A percentile compares a stretch with the other conserved stretches of the same genome.
These are phyloP conservation scores for Emydomyces testavorans DNA, from an alignment of 2,329 filamentous ascomycete species.

Conservation along the genomic window DNA sequence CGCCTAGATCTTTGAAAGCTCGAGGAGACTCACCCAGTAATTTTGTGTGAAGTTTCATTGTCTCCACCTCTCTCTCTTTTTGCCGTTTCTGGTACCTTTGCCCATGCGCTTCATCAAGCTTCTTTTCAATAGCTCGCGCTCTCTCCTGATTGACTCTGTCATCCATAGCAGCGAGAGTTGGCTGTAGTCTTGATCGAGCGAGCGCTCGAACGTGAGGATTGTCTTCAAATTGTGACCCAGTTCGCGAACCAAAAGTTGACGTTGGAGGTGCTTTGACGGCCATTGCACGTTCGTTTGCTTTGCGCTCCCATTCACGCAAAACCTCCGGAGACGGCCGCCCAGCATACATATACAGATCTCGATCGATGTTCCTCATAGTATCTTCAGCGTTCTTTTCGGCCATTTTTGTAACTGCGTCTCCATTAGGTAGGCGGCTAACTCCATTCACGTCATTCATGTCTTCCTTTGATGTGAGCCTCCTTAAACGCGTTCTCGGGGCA, in stretches of 20 bases:
- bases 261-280: slow-evolving; percentile 6
- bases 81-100: neutral
- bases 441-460: neutral
- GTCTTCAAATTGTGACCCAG: slow-evolving; percentile 5
- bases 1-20: neutral
- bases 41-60: slow-evolving; percentile 3
- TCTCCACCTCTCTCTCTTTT: slow-evolving; percentile 10
- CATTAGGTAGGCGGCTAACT: slow-evolving; percentile 36
- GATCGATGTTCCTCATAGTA: slow-evolving; percentile 5
- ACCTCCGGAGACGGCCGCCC: slow-evolving; percentile 13
- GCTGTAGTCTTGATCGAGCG: slow-evolving; percentile 38
- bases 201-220: slow-evolving; percentile 56
- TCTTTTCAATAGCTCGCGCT: slow-evolving; percentile 6
- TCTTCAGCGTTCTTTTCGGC: slow-evolving; percentile 5
- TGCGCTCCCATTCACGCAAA: slow-evolving; percentile 13
- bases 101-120: slow-evolving; percentile 10
- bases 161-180: slow-evolving; percentile 12
- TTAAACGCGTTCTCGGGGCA: neutral
- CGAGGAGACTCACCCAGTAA: slow-evolving; percentile 5
- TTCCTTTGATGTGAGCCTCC: neutral
- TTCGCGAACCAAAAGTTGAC: neutral
- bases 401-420: slow-evolving; percentile 39
- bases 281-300: slow-evolving; percentile 10
- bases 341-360: slow-evolving; percentile 24
- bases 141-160: slow-evolving; percentile 5